Evolutionary conservation across 352 stramenopile species (phyloP).

Genomic region (Phytopythium sindhum): DNA sequence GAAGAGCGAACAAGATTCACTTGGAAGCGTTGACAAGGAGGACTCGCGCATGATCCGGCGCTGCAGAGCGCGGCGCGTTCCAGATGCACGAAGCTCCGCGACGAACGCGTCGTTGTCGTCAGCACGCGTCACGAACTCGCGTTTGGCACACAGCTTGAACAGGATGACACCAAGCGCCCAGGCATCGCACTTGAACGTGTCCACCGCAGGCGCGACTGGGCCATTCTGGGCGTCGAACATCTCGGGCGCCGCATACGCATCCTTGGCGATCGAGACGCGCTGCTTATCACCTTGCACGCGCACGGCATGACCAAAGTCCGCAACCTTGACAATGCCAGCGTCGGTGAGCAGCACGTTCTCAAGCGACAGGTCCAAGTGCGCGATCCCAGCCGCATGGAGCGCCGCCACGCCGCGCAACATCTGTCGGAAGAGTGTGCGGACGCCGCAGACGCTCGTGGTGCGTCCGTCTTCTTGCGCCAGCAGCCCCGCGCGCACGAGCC

Average conservation of each 20-base stretch:
- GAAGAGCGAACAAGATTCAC: neutral
- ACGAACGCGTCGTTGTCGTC: constrained; percentile 56
- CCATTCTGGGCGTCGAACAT: constrained; percentile 22
- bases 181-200: constrained; percentile 59
- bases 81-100: constrained; percentile 26
- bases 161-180: constrained; percentile 76
- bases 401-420: constrained; percentile 84
- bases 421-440: constrained; percentile 51
- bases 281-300: constrained; percentile 18
- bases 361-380: constrained; percentile 92
- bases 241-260: constrained; percentile 69
- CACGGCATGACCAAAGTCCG: constrained; percentile 89
- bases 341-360: constrained; percentile 93
- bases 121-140: constrained; percentile 43
- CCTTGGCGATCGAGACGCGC: constrained; percentile 45
- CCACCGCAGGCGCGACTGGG: constrained; percentile 6
- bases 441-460: constrained; percentile 23
- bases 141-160: constrained; percentile 61
- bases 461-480: constrained; percentile 16
- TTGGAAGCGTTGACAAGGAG: neutral
- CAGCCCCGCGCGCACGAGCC: constrained; percentile 38
- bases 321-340: constrained; percentile 71
- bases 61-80: constrained; percentile 25
- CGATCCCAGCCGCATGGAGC: constrained; percentile 84
- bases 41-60: constrained; percentile 4